A percentile compares a stretch with the other conserved stretches of the same genome.
Conservation (phyloP, 345 rosid genomes). For the Cardiospermum halicacabum region DNA sequence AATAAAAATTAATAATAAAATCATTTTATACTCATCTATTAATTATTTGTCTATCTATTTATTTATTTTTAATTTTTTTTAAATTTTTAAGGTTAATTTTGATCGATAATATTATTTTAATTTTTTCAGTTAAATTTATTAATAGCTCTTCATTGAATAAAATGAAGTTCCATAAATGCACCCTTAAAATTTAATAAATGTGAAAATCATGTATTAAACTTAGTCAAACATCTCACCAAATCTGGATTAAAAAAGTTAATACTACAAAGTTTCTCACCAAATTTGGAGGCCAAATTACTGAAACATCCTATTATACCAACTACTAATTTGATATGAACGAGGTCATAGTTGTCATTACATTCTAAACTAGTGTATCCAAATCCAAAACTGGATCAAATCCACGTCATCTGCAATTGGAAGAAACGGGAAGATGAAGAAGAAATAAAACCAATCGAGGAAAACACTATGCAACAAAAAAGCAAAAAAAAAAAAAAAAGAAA, state of each 20-base stretch:
- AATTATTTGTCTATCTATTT: too few species aligned
- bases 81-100: too few species aligned
- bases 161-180: too few species aligned
- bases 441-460: neutral
- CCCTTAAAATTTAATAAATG: neutral
- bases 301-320: neutral
- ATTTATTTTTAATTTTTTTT: too few species aligned
- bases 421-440: neutral
- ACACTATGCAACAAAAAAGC: neutral
- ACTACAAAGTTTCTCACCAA: neutral
- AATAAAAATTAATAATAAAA: too few species aligned
- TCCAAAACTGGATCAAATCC: slow-evolving; percentile 12
- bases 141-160: too few species aligned
- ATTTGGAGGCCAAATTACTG: neutral
- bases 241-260: too few species aligned
- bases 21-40: too few species aligned
- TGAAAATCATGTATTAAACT: neutral
- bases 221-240: neutral
- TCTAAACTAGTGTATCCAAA: slow-evolving; percentile 9
- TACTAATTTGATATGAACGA: neutral
- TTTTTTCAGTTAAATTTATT: too few species aligned
- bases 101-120: too few species aligned
- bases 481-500: too few species aligned
- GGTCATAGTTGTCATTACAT: neutral
- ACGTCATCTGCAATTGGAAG: slow-evolving; percentile 12